Base-by-base conservation (phyloP, 1,284 basidiomycete species). In the Inonotus hispidus region DNA sequence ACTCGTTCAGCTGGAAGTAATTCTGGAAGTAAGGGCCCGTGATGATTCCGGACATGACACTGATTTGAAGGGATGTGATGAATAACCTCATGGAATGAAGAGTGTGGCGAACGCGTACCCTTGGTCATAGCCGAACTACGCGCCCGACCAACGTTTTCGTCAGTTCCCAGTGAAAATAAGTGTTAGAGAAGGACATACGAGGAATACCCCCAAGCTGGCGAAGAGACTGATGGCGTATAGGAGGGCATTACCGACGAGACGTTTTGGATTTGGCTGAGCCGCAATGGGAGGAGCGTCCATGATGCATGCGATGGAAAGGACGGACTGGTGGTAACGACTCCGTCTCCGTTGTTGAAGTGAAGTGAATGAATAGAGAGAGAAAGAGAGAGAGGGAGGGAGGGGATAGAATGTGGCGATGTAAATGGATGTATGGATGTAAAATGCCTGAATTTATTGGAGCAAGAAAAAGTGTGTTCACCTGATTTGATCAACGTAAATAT, bases 41-140 rank as follows among this genome's bases (percentile, higher is more conserved):
- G 73, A 98, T 96, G 68, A 97, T 88, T 35, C 93, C 93, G 66
- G 87, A 91, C 88, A 92, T 92, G 70, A 92, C 89, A 63, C 90
- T 88, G 67, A 11, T 25, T n/a, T 50, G 21, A 27, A 50, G 59
- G 16, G 37, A 25, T 55, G n/a, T 25, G 35, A 39, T 47, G 39
- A 23, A 49, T 45, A 27, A 10, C 25, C 23, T 4, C 29, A 21
- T 41, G 53, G 4, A 41, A n/a, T 32, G 16, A 32, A 71, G 75
- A 39, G 60, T 68, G 52, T 14, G 53, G 46, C 53, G 58, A 41
- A 7, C 27, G 16, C 46, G 54, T 71, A 93, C 92, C 93, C 93
- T 81, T 95, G 93, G 74, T 95, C 92, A 82, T 93, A 94, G 64
- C 93, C 93, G 74, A 94, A 95, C 91, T 86, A 72, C 27, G 38